phyloP scores from a whole-genome alignment of 2,329 filamentous ascomycete genomes.

The Beauveria bassiana region DNA sequence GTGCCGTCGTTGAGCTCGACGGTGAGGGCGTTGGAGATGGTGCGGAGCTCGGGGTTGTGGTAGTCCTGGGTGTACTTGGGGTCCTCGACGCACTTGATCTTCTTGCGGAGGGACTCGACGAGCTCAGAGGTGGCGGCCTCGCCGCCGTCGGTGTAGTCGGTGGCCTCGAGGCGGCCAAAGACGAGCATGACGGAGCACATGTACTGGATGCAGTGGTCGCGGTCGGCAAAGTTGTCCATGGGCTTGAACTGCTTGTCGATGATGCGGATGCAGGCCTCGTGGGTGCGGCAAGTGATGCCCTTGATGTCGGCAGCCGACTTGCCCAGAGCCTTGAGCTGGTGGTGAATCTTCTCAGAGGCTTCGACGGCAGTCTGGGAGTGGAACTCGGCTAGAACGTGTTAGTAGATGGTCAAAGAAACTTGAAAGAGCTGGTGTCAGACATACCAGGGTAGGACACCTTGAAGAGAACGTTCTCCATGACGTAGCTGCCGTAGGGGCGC shows the following conservation, averaged over 20 bases:
- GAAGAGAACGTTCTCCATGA: conserved; percentile 99
- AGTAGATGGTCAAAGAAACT: background rate
- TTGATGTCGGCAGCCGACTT: conserved; percentile 94
- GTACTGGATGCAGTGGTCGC: conserved; percentile 99
- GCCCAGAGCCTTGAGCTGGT: conserved; percentile 72
- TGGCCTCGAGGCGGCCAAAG: conserved; percentile 87
- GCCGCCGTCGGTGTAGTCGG: conserved; percentile 85
- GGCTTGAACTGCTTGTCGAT: conserved; percentile 99
- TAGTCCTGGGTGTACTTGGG: conserved; percentile 91
- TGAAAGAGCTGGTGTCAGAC: conserved; percentile 18
- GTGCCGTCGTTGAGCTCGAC: conserved; percentile 94
- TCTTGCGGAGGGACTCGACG: conserved; percentile 84
- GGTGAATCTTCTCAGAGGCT: conserved; percentile 81
- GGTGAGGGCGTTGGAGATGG: conserved; percentile 94
- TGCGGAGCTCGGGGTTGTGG: conserved; percentile 86
- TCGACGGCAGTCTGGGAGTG: conserved; percentile 98
- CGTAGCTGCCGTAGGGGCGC: conserved; percentile 92
- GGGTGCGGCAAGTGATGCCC: conserved; percentile 85
- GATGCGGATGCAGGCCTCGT: conserved; percentile 97
- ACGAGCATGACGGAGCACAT: conserved; percentile 96
- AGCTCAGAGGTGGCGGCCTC: conserved; percentile 87
- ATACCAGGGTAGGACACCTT: conserved; percentile 96
- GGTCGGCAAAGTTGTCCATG: conserved; percentile 99
- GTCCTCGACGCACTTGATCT: conserved; percentile 95
- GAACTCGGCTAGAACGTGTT: conserved; percentile 61